Base-by-base conservation (phyloP, 2,329 filamentous ascomycete genomes). In the Plenodomus biglobosus region DNA sequence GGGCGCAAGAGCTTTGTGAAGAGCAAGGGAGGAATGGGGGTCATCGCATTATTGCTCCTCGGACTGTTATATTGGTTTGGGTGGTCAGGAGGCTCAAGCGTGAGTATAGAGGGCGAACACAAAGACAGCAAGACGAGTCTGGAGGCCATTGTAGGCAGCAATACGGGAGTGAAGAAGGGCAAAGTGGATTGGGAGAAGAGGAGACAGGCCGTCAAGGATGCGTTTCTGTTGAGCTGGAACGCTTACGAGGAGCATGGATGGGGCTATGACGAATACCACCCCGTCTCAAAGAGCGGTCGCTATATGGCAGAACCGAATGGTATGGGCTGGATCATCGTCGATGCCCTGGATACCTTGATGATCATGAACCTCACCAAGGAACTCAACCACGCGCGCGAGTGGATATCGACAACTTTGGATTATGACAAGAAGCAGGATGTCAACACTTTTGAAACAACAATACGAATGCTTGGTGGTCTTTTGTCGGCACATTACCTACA, bases 241-340 rank as follows among this genome's bases (percentile, higher is more conserved):
- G 87, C 88, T 7, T 99, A 99, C 72, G 87, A 91, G 70, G 85
- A 89, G 65, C 87, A 97, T 75, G 94, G 87, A 21, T 99, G 94
- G 94, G 94, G 90, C 27, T 86, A 86, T 62, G 94, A 99, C 69
- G 86, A 94, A 71, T 99, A 88, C 69, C 85, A 90, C 61, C 94
- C 94, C 1, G 75, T 92, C 21, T 85, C 88, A 5, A 94, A 94
- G 69, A 84, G 76, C 16, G 89, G 90, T 41, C 80, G 79, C 42
- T 85, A 94, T 62, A 97, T 99, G 92, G 85, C 90, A 6, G 81
- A 72, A 40, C 68, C 87, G 3, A 85, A 90, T 53, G 94, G 92
- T 20, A 80, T 99, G 73, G 94, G 94, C 22, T 99, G 95, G 94
- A 97, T 97, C 65, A 96, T 99, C 53, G 87, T 99, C 48, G 94